phyloP scores from a whole-genome alignment of 2,329 filamentous ascomycete species.

The Calonectria hongkongensis region DNA sequence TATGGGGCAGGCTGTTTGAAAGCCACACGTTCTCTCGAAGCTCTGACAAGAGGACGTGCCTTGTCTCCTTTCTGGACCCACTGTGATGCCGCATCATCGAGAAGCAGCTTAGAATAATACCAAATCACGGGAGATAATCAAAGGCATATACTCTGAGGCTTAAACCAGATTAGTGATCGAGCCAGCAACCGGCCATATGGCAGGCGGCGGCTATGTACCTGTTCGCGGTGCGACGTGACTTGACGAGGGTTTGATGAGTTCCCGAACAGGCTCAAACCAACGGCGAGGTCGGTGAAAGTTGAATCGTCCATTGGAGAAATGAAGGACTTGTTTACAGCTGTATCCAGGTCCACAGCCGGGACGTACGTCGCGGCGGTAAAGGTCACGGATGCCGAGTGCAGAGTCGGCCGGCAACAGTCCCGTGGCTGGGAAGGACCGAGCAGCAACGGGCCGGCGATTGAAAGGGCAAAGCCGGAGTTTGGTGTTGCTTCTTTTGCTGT shows the following conservation, averaged over 20 bases:
- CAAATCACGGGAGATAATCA: slow-evolving; percentile 20
- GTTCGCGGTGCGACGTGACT: slow-evolving; percentile 8
- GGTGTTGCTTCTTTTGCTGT: slow-evolving; percentile 3
- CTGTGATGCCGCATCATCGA: slow-evolving; percentile 37
- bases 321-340: slow-evolving; percentile 39
- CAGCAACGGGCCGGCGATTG: slow-evolving; percentile 20
- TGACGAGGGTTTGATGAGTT: neutral
- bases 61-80: slow-evolving; percentile 30
- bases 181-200: slow-evolving; percentile 3
- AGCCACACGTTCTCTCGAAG: slow-evolving; percentile 41
- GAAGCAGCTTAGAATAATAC: slow-evolving; percentile 37
- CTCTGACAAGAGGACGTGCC: slow-evolving; percentile 38
- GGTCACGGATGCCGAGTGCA: slow-evolving; percentile 32
- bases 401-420: slow-evolving; percentile 27
- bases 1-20: slow-evolving; percentile 33
- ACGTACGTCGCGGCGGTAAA: slow-evolving; percentile 32
- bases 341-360: slow-evolving; percentile 25
- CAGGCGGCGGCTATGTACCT: neutral
- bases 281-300: slow-evolving; percentile 14
- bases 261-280: slow-evolving; percentile 19
- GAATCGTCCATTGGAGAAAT: slow-evolving; percentile 35
- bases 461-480: slow-evolving; percentile 12
- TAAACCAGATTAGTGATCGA: slow-evolving; percentile 15
- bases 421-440: slow-evolving; percentile 28
- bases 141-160: slow-evolving; percentile 21